Evolutionary conservation across 208 protist species (phyloP), one percentile per base, ranked within the genome.

Genomic region (Trypanosoma theileri): DNA sequence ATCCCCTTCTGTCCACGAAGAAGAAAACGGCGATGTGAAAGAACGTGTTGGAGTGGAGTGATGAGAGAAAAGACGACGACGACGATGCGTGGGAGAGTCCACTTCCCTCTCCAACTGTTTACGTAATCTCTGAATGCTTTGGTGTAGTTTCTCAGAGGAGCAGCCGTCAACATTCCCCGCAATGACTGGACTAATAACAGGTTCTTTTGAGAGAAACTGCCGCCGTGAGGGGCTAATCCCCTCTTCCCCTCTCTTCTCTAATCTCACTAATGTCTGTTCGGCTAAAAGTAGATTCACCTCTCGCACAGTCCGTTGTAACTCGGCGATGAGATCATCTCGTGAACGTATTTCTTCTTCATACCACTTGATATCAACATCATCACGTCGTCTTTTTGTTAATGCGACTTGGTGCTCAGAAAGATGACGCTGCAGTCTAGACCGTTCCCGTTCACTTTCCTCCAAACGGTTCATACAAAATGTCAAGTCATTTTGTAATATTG

Each of bases 341-440:
- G 51, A 57, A 22, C 21, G 62, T 14, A 67, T 67, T 42, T 67
- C 62, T 1, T 66, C 60, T 19, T 67, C 62, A 50, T 50, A 67
- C 12, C 35, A 46, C 6, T 24, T 28, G 3, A 50, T 19, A 16
- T 22, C 17, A 55, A 50, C n/a, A 2, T 28, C 24, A 22, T 50
- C 31, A 22, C 24, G 28, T 21, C 19, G 14, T 59, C 11, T 28
- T 28, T 67, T 67, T 22, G 4, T 19, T 16, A 67, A 31, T 31
- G 62, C 62, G 2, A 26, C 62, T 35, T 59, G 17, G 19, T 67
- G 62, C 16, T 44, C 26, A 59, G 51, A 59, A 31, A 67, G 62
- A 59, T 67, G 48, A 12, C 62, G 48, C 14, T 67, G 10, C 11
- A 59, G 16, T 22, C 52, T 48, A 17, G 17, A 28, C 7, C 35